Base-by-base conservation (phyloP, 169 alveolate species). In the Plasmodium gonderi region DNA sequence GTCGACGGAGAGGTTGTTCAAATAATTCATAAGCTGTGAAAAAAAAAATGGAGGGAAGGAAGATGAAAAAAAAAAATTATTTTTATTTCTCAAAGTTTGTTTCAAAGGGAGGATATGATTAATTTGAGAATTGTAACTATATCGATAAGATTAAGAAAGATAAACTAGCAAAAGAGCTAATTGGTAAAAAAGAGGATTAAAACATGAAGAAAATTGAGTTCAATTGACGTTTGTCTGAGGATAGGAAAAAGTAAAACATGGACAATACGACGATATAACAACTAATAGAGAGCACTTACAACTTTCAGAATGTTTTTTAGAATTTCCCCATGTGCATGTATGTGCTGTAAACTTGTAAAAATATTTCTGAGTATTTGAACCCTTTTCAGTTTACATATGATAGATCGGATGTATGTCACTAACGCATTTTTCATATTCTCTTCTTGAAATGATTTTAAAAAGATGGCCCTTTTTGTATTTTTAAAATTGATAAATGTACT, bases 1-100 rank as follows among this genome's bases (percentile, higher is more conserved):
- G 47, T 87, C 93, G 17, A 60, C 67, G 64, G 81, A 54, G 36
- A 87, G 79, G 20, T 75, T 60, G 23, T 87, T 77, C 72, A 87
- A 12, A 42, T 75, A 87, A 7, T 60, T 87, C 31, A 76, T 76
- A 11, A 87, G 11, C 93, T 87, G 69, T 23, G 6, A 60, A 60
- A 0, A 23, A 60, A 7, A 60, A 60, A 0, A 23, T 23, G 42
- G 77, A 17, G 36, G 23, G 17, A 33, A 45, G 40, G 17, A 44
- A 26, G 65, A 64, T 20, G 44, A 17, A 5, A 68, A 60, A 77
- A 80, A 80, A 4, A 36, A 80, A 80, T 12, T 17, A 60, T 12
- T 2, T 8, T 23, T 26, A 60, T 26, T 23, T 3, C 9, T 11
- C 3, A 5, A 8, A 20, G 17, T 60, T 60, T 60, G 14, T 23